Evolutionary conservation across 495 filamentous ascomycete species (phyloP), one percentile per base, ranked within the genome.

Genomic region (Penicillium maclennaniae): DNA sequence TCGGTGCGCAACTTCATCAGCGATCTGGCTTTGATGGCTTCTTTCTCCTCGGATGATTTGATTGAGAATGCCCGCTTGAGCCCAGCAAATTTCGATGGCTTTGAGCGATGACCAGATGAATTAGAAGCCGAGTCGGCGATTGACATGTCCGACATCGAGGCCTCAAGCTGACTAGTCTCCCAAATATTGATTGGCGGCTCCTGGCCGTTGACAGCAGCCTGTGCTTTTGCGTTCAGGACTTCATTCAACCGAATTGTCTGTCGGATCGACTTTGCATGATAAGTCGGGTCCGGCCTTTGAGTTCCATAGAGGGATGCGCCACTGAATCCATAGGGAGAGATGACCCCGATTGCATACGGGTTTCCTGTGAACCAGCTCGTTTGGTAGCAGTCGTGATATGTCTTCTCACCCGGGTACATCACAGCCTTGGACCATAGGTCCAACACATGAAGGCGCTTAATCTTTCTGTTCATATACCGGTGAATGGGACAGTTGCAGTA

Each of bases 381-480:
- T 23, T 64, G 55, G 16, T 55, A 42, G 47, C 60, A 61, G 43
- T 76, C 70, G 51, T 69, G 68, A 47, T 76, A 76, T 10, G 50
- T 20, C 48, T 68, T 74, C 56, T 78, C 74, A 55, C 75, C 74
- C 34, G 75, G 73, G 55, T 77, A 78, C 61, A 77, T 75, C 20
- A 78, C 74, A 0, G 75, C 75, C 53, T 68, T 65, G 14, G 71
- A 64, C 75, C 75, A 78, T 55, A 62, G 59, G 5, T 74, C 64
- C 34, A 70, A 72, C 7, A 76, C 60, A 0, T 34, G 38, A 7
- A 74, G 63, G 15, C 75, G 72, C 14, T 48, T 52, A 27, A 49
- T 48, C 53, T 77, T 78, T 20, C 42, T 56, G 21, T 38, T 39
- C 39, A 59, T 48, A 45, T 74, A 75, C 21, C 53, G 49, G 51